A percentile compares a stretch with the other conserved stretches of the same genome.
These are phyloP conservation scores for Corymbia citriodora DNA, from an alignment of 441 rosid genomes.

Conservation along the genomic window DNA sequence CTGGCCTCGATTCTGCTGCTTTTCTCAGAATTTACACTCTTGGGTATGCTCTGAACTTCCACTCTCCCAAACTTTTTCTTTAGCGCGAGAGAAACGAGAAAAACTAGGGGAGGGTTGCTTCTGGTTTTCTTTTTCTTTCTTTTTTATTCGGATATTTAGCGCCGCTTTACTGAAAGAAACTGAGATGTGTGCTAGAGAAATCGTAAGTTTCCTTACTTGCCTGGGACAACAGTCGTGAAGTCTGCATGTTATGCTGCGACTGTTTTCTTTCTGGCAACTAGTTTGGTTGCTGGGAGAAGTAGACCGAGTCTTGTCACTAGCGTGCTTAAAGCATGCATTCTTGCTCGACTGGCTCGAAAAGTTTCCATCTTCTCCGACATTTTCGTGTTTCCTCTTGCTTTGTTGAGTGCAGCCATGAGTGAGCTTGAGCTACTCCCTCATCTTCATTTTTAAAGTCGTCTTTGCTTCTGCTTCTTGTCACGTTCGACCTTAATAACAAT, in stretches of 20 bases:
- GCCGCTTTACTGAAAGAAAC: not conserved
- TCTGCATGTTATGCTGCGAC: not conserved
- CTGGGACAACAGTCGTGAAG: not conserved
- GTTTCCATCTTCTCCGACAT: not conserved
- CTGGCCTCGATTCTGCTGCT: constrained; percentile 94
- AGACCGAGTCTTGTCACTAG: not conserved
- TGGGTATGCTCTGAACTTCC: constrained; percentile 41
- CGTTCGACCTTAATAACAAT: not conserved
- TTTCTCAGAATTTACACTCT: constrained; percentile 88
- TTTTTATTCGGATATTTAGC: not conserved
- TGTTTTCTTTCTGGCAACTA: not conserved
- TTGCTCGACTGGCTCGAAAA: not conserved
- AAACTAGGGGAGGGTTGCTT: not conserved
- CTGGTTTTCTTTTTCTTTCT: not conserved
- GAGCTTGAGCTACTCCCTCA: not conserved
- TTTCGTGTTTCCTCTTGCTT: not conserved
- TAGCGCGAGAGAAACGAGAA: not conserved
- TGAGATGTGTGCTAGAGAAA: not conserved
- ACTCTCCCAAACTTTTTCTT: not conserved
- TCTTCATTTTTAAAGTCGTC: not conserved
- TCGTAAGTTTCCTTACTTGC: not conserved
- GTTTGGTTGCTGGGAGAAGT: not conserved
- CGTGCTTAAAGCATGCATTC: not conserved
- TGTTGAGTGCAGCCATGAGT: not conserved
- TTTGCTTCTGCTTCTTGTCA: not conserved